Evolutionary conservation across 768 basidiomycete genomes (phyloP), one percentile per base, ranked within the genome.

Genomic region (Lactarius pseudohatsudake): DNA sequence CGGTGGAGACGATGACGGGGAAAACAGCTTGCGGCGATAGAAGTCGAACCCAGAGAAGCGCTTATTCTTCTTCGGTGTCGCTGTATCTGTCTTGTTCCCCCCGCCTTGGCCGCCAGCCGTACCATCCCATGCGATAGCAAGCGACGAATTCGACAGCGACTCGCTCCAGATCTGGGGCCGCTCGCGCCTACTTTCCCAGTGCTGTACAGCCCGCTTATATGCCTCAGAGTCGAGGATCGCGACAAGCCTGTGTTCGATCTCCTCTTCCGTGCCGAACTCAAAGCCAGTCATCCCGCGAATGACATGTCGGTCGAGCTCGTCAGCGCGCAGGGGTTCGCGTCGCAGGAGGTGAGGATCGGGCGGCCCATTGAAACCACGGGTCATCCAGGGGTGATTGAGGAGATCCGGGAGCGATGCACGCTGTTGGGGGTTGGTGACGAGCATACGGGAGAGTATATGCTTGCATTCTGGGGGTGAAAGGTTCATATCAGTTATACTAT

Each of bases 1-100:
- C 2, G 81, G 81, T 13, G 82, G 84, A 0, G 82, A 81, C 28
- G 82, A 77, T 2, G 74, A 72, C 0, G 84, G 81, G 3, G 85
- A 82, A 77, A 94, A 95, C 56, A 98, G 77, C 77, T 96, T 98
- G 72, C 90, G 86, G 45, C 92, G 85, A 74, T 96, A 96, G 72
- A 94, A 97, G 73, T 97, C 96, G 73, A 99, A 92, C 2, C 90
- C 96, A 15, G 92, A 94, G 76, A 98, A 98, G n/a, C 96, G 85
- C 74, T 89, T 92, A 26, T 82, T 81, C 73, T 89, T 90, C 79
- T 87, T 85, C 64, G 76, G 73, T 38, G 76, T 73, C 1, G 11
- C 36, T 20, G n/a, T 15, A 20, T 59, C 57, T 2, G 36, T 30
- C 43, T 69, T 67, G 58, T 71, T 71, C 15, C 57, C 65, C 34